Evolutionary conservation across 768 basidiomycete genomes (phyloP).

Genomic region (Auricularia sp.): DNA sequence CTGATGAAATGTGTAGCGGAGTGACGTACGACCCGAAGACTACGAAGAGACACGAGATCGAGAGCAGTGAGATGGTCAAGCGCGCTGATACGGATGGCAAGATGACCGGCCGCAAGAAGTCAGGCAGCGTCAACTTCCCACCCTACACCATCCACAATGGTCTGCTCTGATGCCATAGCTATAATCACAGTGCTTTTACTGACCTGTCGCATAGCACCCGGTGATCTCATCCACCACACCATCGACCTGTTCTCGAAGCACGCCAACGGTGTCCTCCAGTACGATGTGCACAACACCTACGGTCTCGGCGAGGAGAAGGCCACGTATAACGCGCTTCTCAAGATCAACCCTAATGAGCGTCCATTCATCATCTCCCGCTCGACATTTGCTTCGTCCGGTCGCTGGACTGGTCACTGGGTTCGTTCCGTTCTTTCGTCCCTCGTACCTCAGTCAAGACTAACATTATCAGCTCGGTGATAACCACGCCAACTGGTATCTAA

Average conservation of each 20-base stretch:
- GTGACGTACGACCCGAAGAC: constrained; percentile 7
- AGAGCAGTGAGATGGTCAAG: constrained; percentile 13
- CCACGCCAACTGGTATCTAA: constrained; percentile 47
- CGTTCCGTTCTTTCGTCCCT: constrained; percentile 13
- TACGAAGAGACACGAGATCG: constrained; percentile 14
- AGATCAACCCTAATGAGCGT: constrained; percentile 46
- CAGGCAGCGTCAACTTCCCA: constrained; percentile 35
- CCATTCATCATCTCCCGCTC: constrained; percentile 67
- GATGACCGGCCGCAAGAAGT: neutral
- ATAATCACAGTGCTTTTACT: neutral
- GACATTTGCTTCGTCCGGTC: constrained; percentile 58
- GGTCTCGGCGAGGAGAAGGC: constrained; percentile 63
- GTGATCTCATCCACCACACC: constrained; percentile 41
- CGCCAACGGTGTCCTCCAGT: constrained; percentile 46
- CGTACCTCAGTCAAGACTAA: neutral
- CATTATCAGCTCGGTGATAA: constrained; percentile 59
- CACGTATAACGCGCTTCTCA: constrained; percentile 48
- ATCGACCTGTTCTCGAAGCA: constrained; percentile 67
- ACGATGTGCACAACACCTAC: constrained; percentile 64
- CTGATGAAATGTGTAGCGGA: constrained; percentile 25
- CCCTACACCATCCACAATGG: constrained; percentile 69
- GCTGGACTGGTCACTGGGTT: constrained; percentile 68
- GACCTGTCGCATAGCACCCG: constrained; percentile 29
- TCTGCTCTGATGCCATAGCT: constrained; percentile 15
- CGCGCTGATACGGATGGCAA: constrained; percentile 26